Base-by-base conservation (phyloP, 768 basidiomycete species). In the Psilocybe cyanescens region DNA sequence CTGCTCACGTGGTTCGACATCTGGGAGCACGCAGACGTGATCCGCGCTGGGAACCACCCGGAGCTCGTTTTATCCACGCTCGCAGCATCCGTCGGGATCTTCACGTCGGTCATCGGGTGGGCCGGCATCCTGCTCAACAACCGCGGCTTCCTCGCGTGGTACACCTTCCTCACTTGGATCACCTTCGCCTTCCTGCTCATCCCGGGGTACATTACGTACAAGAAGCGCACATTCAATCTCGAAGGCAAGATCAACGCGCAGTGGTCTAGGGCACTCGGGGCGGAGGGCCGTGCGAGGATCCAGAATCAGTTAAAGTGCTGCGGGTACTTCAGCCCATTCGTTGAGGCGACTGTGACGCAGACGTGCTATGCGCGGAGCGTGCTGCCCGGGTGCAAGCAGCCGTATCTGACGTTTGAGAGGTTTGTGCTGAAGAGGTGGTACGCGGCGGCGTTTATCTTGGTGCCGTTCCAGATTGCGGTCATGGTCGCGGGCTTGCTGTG, bases 81-180 rank as follows among this genome's bases (percentile, higher is more conserved):
- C 51, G 89, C 89, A 6, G 84, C 88, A 2, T 70, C 76, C 14
- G 62, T 88, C 4, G 86, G 84, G 28, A 71, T 89, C 31, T 71
- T 91, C 62, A 89, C 91, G 24, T 83, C 88, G 35, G 66, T 91
- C 60, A 76, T 92, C 62, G 92, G 92, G 60, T 92, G 87, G 85
- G 83, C 91, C 29, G 92, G 92, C 33, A 87, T 94, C 71, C 78
- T 95, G 29, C 85, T 93, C 69, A 94, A 95, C 82, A 92, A 93
- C 72, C 90, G 92, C 50, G 76, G 84, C 55, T 92, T 94, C 83
- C 85, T 93, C 60, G 89, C 91, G 24, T 74, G 86, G 60, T 93
- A 92, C 77, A 80, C 90, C 63, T 88, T 92, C 73, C 69, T 90
- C 41, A 82, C 88, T 56, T 94, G 91, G 92, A 71, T 89, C 71